Evolutionary conservation across 345 rosid species (phyloP), one percentile per base, ranked within the genome.

Genomic region (Gossypium bickii): DNA sequence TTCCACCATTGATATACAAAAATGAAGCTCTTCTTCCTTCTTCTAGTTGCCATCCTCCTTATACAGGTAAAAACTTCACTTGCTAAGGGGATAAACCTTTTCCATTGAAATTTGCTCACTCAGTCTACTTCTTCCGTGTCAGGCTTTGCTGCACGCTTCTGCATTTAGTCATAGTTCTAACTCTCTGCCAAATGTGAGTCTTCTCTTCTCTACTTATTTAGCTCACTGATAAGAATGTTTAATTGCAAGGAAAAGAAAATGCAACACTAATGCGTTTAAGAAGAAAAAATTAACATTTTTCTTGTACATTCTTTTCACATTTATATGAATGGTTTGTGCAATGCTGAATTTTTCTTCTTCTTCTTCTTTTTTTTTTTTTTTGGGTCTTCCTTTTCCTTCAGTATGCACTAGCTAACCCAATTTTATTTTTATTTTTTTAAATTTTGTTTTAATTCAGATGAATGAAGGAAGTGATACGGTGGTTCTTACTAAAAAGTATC

Each of bases 21-120:
- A 61, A 83, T 83, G 86, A 81, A 79, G 79, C 76, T 77, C 7
- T 58, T 79, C 71, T 75, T 68, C 48, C 9, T 77, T 74, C 73
- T 83, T 25, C 4, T 73, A 25, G 43, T 72, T 38, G 10, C 70
- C 22, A 44, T 81, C 52, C 65, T 83, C 70, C 80, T 79, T 69
- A 44, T 79, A 6, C 81, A 79, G 82, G 82, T 78, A 71, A 38
- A 57, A 38, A 57, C 22, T 78, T 55, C 63, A 51, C 34, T 34
- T 17, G 9, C 9, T 64, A 44, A 56, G 24, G 56, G 34, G 34
- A 20, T 45, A 47, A 67, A 13, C 48, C 38, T 44, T 15, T 60
- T 56, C 51, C 34, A 15, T 43, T 38, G 20, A 18, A 60, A 51
- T 9, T 13, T 68, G 48, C 27, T 45, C 2, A 44, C 2, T n/a